Evolutionary conservation across 2,329 filamentous ascomycete species (phyloP).

Genomic region (Dactylellina parvicollis): DNA sequence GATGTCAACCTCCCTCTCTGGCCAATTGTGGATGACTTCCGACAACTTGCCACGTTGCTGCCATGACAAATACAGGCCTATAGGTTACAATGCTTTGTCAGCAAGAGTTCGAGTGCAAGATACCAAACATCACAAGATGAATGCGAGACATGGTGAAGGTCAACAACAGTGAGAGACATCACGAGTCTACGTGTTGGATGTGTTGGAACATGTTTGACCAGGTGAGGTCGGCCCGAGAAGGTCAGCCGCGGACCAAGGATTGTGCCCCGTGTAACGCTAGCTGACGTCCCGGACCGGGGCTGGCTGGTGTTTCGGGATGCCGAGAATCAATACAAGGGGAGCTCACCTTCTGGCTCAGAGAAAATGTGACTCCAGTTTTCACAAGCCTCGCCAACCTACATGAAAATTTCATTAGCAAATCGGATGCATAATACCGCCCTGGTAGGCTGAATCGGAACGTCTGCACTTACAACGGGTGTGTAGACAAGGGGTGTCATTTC

Average conservation of each 20-base stretch:
- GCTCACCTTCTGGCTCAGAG: constrained; percentile 82
- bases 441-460: constrained; percentile 53
- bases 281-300: constrained; percentile 19
- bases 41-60: constrained; percentile 90
- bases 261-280: constrained; percentile 22
- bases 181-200: constrained; percentile 23
- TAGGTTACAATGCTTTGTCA: not conserved
- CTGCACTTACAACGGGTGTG: constrained; percentile 73
- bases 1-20: constrained; percentile 87
- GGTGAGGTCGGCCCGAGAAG: constrained; percentile 48
- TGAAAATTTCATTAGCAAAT: constrained; percentile 28
- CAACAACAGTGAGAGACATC: not conserved
- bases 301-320: constrained; percentile 37
- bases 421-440: constrained; percentile 15
- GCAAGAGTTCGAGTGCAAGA: not conserved
- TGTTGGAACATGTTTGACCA: constrained; percentile 52
- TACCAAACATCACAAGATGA: not conserved
- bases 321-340: constrained; percentile 31
- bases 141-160: not conserved
- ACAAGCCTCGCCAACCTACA: constrained; percentile 83
- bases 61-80: constrained; percentile 80
- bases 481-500: constrained; percentile 86
- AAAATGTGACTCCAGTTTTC: constrained; percentile 95
- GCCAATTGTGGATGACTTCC: constrained; percentile 92
- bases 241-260: constrained; percentile 11